A percentile compares a stretch with the other conserved stretches of the same genome.
These are phyloP conservation scores for Trichosanthes cucumerina DNA, from an alignment of 306 rosid species.

Conservation along the genomic window DNA sequence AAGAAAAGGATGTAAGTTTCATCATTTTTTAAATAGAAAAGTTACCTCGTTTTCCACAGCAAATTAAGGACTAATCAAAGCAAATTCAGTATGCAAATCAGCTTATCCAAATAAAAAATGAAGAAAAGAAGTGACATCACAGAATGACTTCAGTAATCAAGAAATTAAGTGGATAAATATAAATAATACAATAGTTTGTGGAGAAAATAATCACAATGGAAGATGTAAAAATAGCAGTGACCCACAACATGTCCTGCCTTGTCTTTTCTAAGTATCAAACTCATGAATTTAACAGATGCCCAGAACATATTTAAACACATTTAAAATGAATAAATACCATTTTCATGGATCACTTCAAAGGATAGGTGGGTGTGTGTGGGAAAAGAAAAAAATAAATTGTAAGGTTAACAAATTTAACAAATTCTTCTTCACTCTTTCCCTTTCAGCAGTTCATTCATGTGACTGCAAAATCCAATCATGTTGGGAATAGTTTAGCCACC, in stretches of 20 bases:
- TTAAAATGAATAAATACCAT: background rate
- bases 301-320: background rate
- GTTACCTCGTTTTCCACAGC: background rate
- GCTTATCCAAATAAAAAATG: background rate
- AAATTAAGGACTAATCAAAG: background rate
- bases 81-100: background rate
- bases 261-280: background rate
- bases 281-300: background rate
- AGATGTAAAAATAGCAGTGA: background rate
- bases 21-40: too few species aligned
- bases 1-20: background rate
- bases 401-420: background rate
- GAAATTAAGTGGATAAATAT: conserved; percentile 2
- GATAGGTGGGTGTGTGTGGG: background rate
- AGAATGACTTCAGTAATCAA: background rate
- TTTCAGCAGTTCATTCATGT: background rate
- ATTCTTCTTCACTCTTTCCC: conserved; percentile 3
- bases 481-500: background rate
- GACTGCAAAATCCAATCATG: background rate
- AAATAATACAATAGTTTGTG: background rate
- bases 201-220: conserved; percentile 9
- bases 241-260: background rate
- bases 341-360: conserved; percentile 4
- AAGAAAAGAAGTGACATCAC: background rate
- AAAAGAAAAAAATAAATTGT: background rate